A percentile compares a stretch with the other conserved stretches of the same genome.
These are phyloP conservation scores for Euclidium syriacum DNA, from an alignment of 345 rosid species.

Conservation along the genomic window DNA sequence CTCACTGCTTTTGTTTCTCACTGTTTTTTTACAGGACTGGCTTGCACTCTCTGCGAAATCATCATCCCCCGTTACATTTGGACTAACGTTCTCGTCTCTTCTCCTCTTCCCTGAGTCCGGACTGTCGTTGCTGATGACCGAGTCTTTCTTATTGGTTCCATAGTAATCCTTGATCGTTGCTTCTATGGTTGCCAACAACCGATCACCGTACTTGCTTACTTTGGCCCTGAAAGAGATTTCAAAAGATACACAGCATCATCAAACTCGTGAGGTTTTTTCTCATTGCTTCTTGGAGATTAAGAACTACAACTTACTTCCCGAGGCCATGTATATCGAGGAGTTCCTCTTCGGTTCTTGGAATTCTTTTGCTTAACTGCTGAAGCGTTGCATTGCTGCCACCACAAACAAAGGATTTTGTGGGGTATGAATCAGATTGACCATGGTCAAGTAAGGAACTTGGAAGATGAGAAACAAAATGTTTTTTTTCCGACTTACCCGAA, in stretches of 20 bases:
- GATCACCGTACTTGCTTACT: conserved; percentile 74
- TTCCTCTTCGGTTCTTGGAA: conserved; percentile 89
- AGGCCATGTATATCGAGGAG: conserved; percentile 92
- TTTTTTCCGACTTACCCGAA: conserved; percentile 47
- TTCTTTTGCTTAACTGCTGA: conserved; percentile 63
- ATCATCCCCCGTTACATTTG: conserved; percentile 36
- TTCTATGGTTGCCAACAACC: conserved; percentile 77
- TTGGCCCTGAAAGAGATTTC: conserved; percentile 49
- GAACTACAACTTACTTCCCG: conserved; percentile 68
- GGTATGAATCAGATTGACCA: not conserved
- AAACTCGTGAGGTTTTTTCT: not conserved
- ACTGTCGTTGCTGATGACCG: conserved; percentile 57
- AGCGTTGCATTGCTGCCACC: conserved; percentile 64
- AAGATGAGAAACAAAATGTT: not conserved
- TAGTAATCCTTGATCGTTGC: conserved; percentile 53
- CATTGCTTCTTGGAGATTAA: conserved; percentile 3
- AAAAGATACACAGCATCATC: not conserved
- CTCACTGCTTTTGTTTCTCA: conserved; percentile 24
- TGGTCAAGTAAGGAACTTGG: conserved; percentile 6
- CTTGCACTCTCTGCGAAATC: conserved; percentile 61
- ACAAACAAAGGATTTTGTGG: conserved; percentile 5
- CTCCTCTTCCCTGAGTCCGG: conserved; percentile 65
- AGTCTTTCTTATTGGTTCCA: conserved; percentile 40
- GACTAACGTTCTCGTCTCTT: conserved; percentile 47
- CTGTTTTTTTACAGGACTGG: conserved; percentile 57